These are phyloP conservation scores for Aureobasidium sp. DNA, from an alignment of 2,329 filamentous ascomycete genomes.

Conservation along the genomic window DNA sequence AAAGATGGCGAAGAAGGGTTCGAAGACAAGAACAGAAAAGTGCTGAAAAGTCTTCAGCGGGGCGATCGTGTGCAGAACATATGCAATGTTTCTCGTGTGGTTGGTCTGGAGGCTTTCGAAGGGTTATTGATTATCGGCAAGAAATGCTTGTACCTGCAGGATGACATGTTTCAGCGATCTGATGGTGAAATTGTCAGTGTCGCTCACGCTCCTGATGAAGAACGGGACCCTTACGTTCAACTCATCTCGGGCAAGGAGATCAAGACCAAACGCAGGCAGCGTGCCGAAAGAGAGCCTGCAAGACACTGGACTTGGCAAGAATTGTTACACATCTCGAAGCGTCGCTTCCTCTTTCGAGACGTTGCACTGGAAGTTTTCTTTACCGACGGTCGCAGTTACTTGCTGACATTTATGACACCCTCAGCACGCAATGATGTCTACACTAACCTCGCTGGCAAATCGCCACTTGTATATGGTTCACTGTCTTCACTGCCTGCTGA, in stretches of 20 bases:
- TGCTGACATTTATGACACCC: slow-evolving; percentile 75
- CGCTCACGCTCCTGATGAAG: slow-evolving; percentile 84
- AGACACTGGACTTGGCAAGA: slow-evolving; percentile 92
- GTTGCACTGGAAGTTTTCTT: slow-evolving; percentile 98
- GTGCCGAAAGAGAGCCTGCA: slow-evolving; percentile 58
- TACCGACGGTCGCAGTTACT: slow-evolving; percentile 89
- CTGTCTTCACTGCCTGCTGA: slow-evolving; percentile 63
- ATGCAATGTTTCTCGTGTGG: slow-evolving; percentile 90
- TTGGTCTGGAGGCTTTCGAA: slow-evolving; percentile 88
- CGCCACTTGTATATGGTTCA: slow-evolving; percentile 58
- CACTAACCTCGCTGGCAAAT: slow-evolving; percentile 65
- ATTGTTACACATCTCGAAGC: slow-evolving; percentile 90
- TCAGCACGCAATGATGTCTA: slow-evolving; percentile 72
- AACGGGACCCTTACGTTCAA: slow-evolving; percentile 89
- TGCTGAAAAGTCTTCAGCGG: slow-evolving; percentile 86
- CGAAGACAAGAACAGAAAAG: slow-evolving; percentile 96
- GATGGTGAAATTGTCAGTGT: slow-evolving; percentile 97
- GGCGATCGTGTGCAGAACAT: slow-evolving; percentile 90
- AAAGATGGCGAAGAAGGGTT: slow-evolving; percentile 78
- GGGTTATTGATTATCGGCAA: slow-evolving; percentile 90
- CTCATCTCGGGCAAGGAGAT: slow-evolving; percentile 78
- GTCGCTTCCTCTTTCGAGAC: slow-evolving; percentile 89
- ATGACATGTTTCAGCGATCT: slow-evolving; percentile 90
- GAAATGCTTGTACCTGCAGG: slow-evolving; percentile 85
- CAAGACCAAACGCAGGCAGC: slow-evolving; percentile 45